Base-by-base conservation (phyloP, 441 rosid genomes). In the Erodium texanum region DNA sequence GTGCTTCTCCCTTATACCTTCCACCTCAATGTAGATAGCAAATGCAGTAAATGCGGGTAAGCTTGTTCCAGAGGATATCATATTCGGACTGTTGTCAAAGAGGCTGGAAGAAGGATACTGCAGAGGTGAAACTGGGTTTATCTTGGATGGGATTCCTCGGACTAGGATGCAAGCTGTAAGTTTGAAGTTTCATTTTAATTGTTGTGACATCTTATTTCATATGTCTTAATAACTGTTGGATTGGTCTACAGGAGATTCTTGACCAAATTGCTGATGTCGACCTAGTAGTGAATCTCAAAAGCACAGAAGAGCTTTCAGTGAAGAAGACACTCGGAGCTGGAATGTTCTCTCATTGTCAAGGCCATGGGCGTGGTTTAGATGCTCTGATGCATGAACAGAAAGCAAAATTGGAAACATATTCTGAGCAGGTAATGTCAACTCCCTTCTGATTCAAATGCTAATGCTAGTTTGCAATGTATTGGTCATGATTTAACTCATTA, bases 121-220 rank as follows among this genome's bases (percentile, higher is more conserved):
- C 19, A 84, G 73, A 48, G 98, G 97, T 7, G 97, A 93, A 82
- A 84, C 73, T 22, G 98, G 97, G 62, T 90, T 93, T 81, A 89
- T 93, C 71, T 84, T 93, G 43, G 97, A 90, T 69, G 98, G 98
- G 2, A 80, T 90, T 76, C 97, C 97, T 36, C 83, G 95, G 43
- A 86, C 96, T 27, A 83, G 87, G 66, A 62, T 68, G 29, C 97
- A 90, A 77, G 96, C 92, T 7, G 98, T 90, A 68, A 80, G 96
- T 82, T 43, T 66, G 23, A 15, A 48, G 8, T 62, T 18, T 54
- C 18, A n/a, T n/a, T n/a, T n/a, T n/a, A n/a, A n/a, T n/a, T 10
- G 45, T 16, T 3, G 5, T 9, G 20, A 5, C 19, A 4, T 36
- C 18, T 50, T 67, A 48, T 67, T 29, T 29, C 56, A 24, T 48